Percentiles rank a stretch among this genome's conserved stretches.
These are phyloP conservation scores for Lentinula lateritia DNA, from an alignment of 768 basidiomycete genomes.

Conservation along the genomic window DNA sequence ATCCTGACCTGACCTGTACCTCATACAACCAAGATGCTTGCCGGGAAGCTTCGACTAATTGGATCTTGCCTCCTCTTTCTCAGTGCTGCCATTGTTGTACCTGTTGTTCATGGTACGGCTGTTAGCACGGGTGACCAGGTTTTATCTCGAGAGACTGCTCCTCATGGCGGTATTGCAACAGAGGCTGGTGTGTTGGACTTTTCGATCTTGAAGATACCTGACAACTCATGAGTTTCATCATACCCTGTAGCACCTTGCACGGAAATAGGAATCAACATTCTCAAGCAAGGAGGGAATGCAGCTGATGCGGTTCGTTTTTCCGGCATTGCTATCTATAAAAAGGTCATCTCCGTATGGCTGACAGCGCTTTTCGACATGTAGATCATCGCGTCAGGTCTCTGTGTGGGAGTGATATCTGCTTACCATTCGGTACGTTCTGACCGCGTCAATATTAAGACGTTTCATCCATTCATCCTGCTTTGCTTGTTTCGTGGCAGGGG, in stretches of 20 bases:
- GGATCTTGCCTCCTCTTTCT: background rate
- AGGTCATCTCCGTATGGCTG: background rate
- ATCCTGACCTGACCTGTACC: background rate
- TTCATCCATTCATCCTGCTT: background rate
- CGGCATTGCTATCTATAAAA: background rate
- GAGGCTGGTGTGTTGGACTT: background rate
- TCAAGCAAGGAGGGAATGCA: conserved; percentile 38
- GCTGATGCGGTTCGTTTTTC: conserved; percentile 31
- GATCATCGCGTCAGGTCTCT: conserved; percentile 34
- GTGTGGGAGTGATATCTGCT: conserved; percentile 28
- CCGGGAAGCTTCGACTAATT: background rate
- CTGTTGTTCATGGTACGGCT: background rate
- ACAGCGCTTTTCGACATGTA: background rate
- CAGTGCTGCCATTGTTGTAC: background rate
- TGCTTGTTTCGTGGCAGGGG: background rate
- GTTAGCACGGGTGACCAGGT: conserved; percentile 4
- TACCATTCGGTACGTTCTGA: conserved; percentile 19
- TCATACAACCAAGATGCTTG: background rate
- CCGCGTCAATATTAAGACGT: background rate
- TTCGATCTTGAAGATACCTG: background rate
- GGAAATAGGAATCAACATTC: conserved; percentile 32
- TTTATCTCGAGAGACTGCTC: background rate
- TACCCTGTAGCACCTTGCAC: conserved; percentile 21
- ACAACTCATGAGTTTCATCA: too few species aligned
- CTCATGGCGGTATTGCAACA: conserved; percentile 3